Evolutionary conservation across 768 basidiomycete genomes (phyloP).

Genomic region (Tylopilus felleus): DNA sequence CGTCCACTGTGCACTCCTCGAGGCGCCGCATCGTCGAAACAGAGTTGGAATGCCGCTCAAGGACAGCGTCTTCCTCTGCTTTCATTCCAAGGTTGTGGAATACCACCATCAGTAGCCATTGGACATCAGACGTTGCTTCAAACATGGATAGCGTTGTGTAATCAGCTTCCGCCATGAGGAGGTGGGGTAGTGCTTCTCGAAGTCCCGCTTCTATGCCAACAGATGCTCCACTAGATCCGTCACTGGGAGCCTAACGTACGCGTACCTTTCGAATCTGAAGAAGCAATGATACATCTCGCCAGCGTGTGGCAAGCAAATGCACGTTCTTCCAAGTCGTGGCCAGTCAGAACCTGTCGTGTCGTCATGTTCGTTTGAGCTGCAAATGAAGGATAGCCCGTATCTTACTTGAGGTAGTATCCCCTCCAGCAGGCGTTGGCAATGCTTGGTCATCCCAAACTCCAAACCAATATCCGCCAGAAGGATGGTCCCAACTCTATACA

Average conservation of each 20-base stretch:
- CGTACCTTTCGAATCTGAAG: slow-evolving; percentile 47
- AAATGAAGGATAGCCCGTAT: slow-evolving; percentile 7
- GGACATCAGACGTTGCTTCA: slow-evolving; percentile 60
- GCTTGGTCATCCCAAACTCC: slow-evolving; percentile 72
- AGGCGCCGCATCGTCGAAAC: slow-evolving; percentile 39
- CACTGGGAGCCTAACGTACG: neutral
- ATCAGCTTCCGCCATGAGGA: slow-evolving; percentile 63
- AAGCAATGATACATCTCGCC: slow-evolving; percentile 70
- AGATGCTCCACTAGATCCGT: slow-evolving; percentile 14
- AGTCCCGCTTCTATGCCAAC: slow-evolving; percentile 35
- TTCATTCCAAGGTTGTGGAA: slow-evolving; percentile 65
- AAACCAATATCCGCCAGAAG: slow-evolving; percentile 76
- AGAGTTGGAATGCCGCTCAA: slow-evolving; percentile 46
- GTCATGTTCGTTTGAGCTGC: neutral
- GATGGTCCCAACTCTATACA: slow-evolving; percentile 67
- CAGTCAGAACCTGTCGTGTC: slow-evolving; percentile 56
- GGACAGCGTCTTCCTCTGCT: slow-evolving; percentile 52
- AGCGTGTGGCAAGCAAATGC: slow-evolving; percentile 71
- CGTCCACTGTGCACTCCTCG: slow-evolving; percentile 46
- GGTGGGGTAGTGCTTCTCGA: slow-evolving; percentile 56
- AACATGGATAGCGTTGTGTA: slow-evolving; percentile 58
- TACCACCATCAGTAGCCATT: slow-evolving; percentile 66
- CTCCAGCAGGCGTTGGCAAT: slow-evolving; percentile 61
- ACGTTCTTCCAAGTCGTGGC: slow-evolving; percentile 71
- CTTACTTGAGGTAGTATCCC: slow-evolving; percentile 80